phyloP scores from a whole-genome alignment of 2,329 filamentous ascomycete species.

The Onygenales sp. region DNA sequence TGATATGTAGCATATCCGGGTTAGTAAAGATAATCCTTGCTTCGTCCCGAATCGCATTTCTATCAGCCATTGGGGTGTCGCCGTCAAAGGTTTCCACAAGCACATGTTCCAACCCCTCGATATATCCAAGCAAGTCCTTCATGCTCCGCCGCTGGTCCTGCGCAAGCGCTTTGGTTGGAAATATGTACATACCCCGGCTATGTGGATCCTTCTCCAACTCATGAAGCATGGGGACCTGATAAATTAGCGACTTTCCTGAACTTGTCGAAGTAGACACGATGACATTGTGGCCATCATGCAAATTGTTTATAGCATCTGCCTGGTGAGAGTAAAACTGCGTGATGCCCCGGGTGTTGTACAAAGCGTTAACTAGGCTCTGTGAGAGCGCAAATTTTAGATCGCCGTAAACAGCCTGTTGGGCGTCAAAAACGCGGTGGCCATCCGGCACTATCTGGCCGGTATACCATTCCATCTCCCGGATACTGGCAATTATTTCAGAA shows the following conservation, averaged over 20 bases:
- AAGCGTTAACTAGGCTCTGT: constrained; percentile 85
- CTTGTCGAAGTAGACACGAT: constrained; percentile 92
- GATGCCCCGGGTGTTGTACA: constrained; percentile 87
- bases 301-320: constrained; percentile 80
- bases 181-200: constrained; percentile 91
- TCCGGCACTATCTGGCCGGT: constrained; percentile 86
- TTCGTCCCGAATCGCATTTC: constrained; percentile 74
- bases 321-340: constrained; percentile 84
- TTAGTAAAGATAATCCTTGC: constrained; percentile 94
- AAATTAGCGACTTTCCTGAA: constrained; percentile 96
- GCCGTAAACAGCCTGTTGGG: constrained; percentile 71
- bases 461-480: constrained; percentile 80
- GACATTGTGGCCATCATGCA: constrained; percentile 73
- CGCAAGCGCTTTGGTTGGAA: constrained; percentile 90
- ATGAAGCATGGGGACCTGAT: constrained; percentile 85
- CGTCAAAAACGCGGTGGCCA: constrained; percentile 82
- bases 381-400: constrained; percentile 79
- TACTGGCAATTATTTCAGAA: constrained; percentile 72
- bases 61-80: constrained; percentile 73
- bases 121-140: constrained; percentile 71
- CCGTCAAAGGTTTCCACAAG: constrained; percentile 93
- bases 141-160: constrained; percentile 89
- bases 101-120: constrained; percentile 64
- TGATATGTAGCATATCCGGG: constrained; percentile 94
- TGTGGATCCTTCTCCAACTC: constrained; percentile 68